These are phyloP conservation scores for Boechera stricta DNA, from an alignment of 345 rosid species.

Conservation along the genomic window DNA sequence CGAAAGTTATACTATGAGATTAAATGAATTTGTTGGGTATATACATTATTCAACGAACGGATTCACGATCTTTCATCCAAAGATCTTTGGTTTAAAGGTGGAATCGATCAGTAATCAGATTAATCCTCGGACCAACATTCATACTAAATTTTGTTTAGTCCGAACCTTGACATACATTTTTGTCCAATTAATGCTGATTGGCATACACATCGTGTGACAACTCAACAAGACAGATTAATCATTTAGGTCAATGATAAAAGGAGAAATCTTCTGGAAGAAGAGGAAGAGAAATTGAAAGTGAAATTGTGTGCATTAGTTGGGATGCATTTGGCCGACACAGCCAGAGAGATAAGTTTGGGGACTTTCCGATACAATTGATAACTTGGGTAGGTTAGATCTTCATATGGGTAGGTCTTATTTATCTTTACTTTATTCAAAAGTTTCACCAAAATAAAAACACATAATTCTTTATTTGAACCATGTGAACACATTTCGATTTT, in stretches of 20 bases:
- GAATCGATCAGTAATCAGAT: neutral
- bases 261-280: constrained; percentile 36
- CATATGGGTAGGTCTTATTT: constrained; percentile 26
- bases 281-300: constrained; percentile 43
- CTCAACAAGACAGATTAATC: constrained; percentile 5
- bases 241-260: constrained; percentile 19
- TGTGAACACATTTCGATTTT: neutral
- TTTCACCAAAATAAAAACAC: neutral
- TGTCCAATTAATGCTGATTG: neutral
- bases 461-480: neutral
- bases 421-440: constrained; percentile 11
- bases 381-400: constrained; percentile 44
- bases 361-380: constrained; percentile 27
- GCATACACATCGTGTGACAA: neutral
- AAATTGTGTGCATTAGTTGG: constrained; percentile 29
- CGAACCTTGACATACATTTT: neutral
- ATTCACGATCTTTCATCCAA: neutral
- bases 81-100: neutral
- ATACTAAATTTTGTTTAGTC: too few species aligned
- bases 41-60: neutral
- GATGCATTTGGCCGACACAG: constrained; percentile 30
- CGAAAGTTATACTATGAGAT: constrained; percentile 1
- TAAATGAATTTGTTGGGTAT: constrained; percentile 14
- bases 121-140: too few species aligned
- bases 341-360: constrained; percentile 20